Percentiles rank a stretch among this genome's conserved stretches.
Evolutionary conservation across 2,329 filamentous ascomycete genomes (phyloP).

Genomic region (Emergomyces pasteurianus): DNA sequence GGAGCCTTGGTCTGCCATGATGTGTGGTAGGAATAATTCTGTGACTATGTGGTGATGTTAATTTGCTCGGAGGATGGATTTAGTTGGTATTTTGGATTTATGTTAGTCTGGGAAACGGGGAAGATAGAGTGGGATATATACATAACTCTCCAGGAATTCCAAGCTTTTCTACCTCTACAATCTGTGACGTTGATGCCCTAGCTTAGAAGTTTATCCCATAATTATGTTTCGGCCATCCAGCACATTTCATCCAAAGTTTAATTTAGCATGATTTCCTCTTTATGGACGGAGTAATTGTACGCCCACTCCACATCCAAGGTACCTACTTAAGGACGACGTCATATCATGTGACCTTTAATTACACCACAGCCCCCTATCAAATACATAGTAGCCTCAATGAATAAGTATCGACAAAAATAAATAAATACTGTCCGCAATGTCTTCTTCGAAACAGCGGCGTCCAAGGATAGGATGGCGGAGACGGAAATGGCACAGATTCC

Average conservation of each 20-base stretch:
- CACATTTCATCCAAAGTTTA: neutral
- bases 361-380: too few species aligned
- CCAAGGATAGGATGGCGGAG: constrained; percentile 9
- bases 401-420: neutral
- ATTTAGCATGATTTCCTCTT: too few species aligned
- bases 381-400: too few species aligned
- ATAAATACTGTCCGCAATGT: neutral
- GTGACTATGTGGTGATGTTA: neutral
- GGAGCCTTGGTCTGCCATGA: neutral
- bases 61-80: neutral
- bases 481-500: constrained; percentile 6
- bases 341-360: neutral
- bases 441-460: neutral
- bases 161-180: neutral
- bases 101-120: neutral
- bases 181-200: neutral
- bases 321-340: neutral
- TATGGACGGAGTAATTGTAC: too few species aligned
- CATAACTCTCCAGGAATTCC: neutral
- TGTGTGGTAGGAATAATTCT: neutral
- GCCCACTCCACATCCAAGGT: too few species aligned
- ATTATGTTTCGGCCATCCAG: neutral
- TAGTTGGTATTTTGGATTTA: neutral
- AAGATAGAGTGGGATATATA: neutral
- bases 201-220: neutral